These are phyloP conservation scores for Petunia hybrid DNA, from an alignment of 305 asterid genomes.

Conservation along the genomic window DNA sequence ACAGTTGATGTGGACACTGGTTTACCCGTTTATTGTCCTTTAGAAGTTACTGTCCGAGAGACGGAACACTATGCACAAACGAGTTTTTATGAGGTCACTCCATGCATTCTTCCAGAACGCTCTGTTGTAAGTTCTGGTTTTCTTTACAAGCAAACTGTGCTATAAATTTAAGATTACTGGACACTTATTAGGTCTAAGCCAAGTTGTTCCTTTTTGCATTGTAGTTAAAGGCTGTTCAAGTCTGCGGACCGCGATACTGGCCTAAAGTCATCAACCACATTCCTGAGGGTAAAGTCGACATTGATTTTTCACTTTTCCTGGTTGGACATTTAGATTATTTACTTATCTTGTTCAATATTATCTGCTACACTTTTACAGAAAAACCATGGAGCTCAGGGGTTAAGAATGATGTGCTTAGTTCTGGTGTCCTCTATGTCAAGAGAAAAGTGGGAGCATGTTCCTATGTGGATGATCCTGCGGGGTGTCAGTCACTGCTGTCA, in stretches of 20 bases:
- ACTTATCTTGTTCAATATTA: conserved; percentile 37
- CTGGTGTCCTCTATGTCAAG: conserved; percentile 87
- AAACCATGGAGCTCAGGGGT: conserved; percentile 90
- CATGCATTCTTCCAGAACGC: conserved; percentile 97
- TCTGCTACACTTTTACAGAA: conserved; percentile 56
- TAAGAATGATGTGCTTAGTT: conserved; percentile 79
- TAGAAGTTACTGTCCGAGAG: conserved; percentile 83
- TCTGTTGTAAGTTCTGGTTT: conserved; percentile 66
- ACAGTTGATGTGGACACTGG: conserved; percentile 96
- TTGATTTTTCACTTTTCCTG: conserved; percentile 27
- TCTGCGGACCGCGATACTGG: conserved; percentile 99
- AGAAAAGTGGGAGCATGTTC: conserved; percentile 97
- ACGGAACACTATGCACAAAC: conserved; percentile 86
- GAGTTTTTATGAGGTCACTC: conserved; percentile 93
- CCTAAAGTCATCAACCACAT: conserved; percentile 84
- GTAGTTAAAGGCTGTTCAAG: conserved; percentile 92
- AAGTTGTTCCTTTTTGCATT: conserved; percentile 37
- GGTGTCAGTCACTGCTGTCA: conserved; percentile 93
- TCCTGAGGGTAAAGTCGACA: conserved; percentile 69
- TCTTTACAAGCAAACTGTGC: conserved; percentile 33
- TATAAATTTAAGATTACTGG: conserved; percentile 23
- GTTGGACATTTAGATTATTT: conserved; percentile 25
- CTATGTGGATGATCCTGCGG: conserved; percentile 95
- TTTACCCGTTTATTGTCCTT: conserved; percentile 94
- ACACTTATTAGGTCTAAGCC: conserved; percentile 11